These are phyloP conservation scores for Limnanthes douglasii DNA, from an alignment of 345 rosid genomes.

Conservation along the genomic window DNA sequence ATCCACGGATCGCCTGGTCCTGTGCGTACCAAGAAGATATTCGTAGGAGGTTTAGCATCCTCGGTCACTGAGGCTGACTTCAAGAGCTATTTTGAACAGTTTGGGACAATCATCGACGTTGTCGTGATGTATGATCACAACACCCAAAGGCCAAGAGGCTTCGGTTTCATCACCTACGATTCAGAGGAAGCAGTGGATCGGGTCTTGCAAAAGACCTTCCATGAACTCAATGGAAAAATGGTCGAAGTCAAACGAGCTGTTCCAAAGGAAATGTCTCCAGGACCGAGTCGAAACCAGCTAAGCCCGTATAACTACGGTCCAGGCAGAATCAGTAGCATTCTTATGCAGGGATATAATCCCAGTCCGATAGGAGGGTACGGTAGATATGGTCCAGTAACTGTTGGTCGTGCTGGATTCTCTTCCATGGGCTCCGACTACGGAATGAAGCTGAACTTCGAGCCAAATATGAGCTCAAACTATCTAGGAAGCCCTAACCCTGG, in stretches of 20 bases:
- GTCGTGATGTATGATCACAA: constrained; percentile 83
- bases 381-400: constrained; percentile 38
- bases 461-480: constrained; percentile 29
- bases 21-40: constrained; percentile 56
- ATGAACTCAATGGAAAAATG: constrained; percentile 71
- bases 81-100: constrained; percentile 63
- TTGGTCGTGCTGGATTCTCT: constrained; percentile 51
- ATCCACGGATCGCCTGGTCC: constrained; percentile 61
- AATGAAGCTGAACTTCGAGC: constrained; percentile 49
- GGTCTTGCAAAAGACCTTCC: constrained; percentile 49
- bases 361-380: constrained; percentile 44
- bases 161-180: constrained; percentile 66
- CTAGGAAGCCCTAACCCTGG: constrained; percentile 37
- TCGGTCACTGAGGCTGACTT: constrained; percentile 69
- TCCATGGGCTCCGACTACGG: constrained; percentile 46
- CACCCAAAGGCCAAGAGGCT: constrained; percentile 74
- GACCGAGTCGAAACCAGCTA: constrained; percentile 51
- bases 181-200: constrained; percentile 67
- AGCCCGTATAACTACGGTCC: constrained; percentile 53
- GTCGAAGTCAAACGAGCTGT: constrained; percentile 74
- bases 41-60: constrained; percentile 77
- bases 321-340: constrained; percentile 24
- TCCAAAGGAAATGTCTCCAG: constrained; percentile 68
- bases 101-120: constrained; percentile 60
- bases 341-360: constrained; percentile 49